A percentile compares a stretch with the other conserved stretches of the same genome.
phyloP scores from a whole-genome alignment of 331 rosid genomes.

The Cydonia oblonga region DNA sequence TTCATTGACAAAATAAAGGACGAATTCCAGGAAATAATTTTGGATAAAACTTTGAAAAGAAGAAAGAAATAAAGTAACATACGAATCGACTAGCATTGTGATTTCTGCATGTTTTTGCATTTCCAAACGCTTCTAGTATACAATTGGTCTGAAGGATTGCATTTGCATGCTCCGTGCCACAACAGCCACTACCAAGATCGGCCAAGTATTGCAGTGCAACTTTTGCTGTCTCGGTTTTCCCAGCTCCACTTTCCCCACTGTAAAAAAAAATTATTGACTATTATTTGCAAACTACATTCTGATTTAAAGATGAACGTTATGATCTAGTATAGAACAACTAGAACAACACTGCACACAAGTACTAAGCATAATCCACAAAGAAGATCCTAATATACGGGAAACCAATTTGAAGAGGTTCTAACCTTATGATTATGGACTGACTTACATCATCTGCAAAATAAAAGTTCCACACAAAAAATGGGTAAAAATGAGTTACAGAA shows the following conservation, averaged over 20 bases:
- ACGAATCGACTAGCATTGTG: constrained; percentile 93
- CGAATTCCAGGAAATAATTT: constrained; percentile 3
- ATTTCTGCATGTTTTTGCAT: constrained; percentile 82
- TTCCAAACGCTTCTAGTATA: constrained; percentile 90
- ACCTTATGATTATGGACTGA: constrained; percentile 94
- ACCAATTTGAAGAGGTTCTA: constrained; percentile 17
- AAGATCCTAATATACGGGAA: constrained; percentile 10
- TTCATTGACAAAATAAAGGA: background rate
- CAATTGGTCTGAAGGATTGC: constrained; percentile 59
- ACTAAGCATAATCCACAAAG: background rate
- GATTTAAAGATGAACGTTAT: background rate
- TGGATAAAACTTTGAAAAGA: background rate
- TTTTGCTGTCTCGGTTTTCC: constrained; percentile 93
- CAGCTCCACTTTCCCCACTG: constrained; percentile 99
- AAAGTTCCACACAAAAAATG: constrained; percentile 9
- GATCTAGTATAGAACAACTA: background rate
- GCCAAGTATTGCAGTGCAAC: constrained; percentile 79
- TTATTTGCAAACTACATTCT: background rate
- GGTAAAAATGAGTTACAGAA: constrained; percentile 18
- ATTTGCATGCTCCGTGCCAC: constrained; percentile 49
- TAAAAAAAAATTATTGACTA: constrained; percentile 9
- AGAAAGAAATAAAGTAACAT: constrained; percentile 35
- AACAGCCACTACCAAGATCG: constrained; percentile 61
- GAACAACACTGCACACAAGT: background rate
- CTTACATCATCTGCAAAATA: constrained; percentile 67